Evolutionary conservation across 345 rosid species (phyloP).

Genomic region (Gossypium thurberi): DNA sequence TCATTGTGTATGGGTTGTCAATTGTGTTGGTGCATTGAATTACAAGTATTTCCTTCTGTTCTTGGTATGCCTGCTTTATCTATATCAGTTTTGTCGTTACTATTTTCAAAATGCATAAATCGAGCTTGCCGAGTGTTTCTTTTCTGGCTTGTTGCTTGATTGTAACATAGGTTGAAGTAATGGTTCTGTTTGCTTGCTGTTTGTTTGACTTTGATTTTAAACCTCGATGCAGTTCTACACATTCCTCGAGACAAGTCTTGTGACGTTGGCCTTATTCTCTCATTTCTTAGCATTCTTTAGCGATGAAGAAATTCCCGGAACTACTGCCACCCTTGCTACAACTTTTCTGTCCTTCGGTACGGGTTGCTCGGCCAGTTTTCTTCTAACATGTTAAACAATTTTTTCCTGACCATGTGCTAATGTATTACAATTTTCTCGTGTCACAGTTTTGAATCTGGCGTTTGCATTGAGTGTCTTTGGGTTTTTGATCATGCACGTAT

Average conservation of each 20-base stretch:
- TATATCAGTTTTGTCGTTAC: background rate
- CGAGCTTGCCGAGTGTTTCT: background rate
- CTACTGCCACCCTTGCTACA: constrained; percentile 85
- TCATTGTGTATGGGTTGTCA: constrained; percentile 99
- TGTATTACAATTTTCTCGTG: constrained; percentile 12
- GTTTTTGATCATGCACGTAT: constrained; percentile 86
- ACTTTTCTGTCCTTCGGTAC: constrained; percentile 95
- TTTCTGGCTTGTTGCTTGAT: background rate
- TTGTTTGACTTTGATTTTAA: constrained; percentile 7
- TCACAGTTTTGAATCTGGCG: constrained; percentile 83
- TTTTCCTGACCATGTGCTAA: background rate
- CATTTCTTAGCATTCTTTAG: constrained; percentile 84
- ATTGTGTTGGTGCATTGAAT: constrained; percentile 91
- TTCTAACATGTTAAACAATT: background rate
- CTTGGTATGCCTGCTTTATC: constrained; percentile 52
- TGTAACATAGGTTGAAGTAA: background rate
- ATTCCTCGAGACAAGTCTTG: constrained; percentile 86
- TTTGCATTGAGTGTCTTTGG: constrained; percentile 93
- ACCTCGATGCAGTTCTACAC: constrained; percentile 79
- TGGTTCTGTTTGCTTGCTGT: constrained; percentile 1
- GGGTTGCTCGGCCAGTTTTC: constrained; percentile 4
- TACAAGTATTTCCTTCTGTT: constrained; percentile 93
- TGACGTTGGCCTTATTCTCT: constrained; percentile 72
- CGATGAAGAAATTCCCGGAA: constrained; percentile 90
- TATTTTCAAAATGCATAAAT: background rate